Evolutionary conservation across 1,139 yeast species (phyloP).

Genomic region (Debaryomyces sp.): DNA sequence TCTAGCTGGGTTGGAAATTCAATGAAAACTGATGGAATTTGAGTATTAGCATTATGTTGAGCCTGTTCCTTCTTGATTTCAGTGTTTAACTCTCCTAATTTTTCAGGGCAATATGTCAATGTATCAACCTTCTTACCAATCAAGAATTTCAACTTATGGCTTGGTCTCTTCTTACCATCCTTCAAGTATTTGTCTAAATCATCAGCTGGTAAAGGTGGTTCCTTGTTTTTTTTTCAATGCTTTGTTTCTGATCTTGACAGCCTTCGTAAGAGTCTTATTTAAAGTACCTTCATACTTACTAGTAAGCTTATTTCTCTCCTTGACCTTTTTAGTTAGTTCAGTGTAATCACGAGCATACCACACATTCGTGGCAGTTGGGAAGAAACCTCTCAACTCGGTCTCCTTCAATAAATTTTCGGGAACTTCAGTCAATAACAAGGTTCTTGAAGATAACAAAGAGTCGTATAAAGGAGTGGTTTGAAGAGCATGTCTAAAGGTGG

Average conservation of each 20-base stretch:
- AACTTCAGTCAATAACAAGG: constrained; percentile 66
- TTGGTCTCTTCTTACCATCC: constrained; percentile 68
- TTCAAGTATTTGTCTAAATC: constrained; percentile 58
- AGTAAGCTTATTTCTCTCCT: constrained; percentile 58
- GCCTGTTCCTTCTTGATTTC: constrained; percentile 65
- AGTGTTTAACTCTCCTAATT: constrained; percentile 66
- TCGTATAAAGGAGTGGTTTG: constrained; percentile 75
- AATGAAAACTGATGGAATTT: constrained; percentile 75
- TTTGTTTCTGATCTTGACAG: constrained; percentile 56
- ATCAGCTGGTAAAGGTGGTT: constrained; percentile 56
- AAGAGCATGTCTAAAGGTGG: constrained; percentile 65
- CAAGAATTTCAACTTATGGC: constrained; percentile 55
- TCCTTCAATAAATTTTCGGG: constrained; percentile 53
- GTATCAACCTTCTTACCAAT: constrained; percentile 88
- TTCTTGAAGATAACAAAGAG: constrained; percentile 65
- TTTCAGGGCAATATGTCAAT: constrained; percentile 67
- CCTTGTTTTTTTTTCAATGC: constrained; percentile 60
- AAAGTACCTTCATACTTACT: constrained; percentile 61
- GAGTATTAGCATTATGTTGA: constrained; percentile 45
- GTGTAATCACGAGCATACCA: constrained; percentile 67
- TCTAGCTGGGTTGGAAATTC: constrained; percentile 86
- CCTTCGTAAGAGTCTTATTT: constrained; percentile 56
- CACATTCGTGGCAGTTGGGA: constrained; percentile 62
- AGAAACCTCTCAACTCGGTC: constrained; percentile 52
- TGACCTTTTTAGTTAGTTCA: constrained; percentile 52